Conservation (phyloP, 139 green algal genomes). For the Tetradesmus obliquus region DNA sequence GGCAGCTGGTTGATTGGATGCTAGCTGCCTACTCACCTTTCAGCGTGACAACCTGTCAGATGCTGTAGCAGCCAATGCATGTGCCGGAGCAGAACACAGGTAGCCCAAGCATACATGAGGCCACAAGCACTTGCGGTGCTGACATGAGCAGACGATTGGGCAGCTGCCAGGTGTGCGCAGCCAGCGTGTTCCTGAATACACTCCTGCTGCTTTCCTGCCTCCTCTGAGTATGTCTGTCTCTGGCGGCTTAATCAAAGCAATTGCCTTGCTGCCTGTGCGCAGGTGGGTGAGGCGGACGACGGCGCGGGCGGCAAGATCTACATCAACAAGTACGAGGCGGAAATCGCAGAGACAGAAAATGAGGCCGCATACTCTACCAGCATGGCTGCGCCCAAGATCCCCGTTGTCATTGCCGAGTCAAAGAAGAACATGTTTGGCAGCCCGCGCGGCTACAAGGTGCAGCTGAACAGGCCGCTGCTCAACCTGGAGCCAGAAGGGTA, state of each 20-base stretch:
- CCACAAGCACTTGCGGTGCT: no score
- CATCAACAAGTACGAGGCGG: constrained; percentile 40
- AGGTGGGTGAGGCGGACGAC: constrained; percentile 32
- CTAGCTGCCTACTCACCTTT: no score
- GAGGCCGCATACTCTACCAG: background rate
- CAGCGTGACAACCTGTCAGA: no score
- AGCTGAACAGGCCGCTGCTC: constrained; percentile 33
- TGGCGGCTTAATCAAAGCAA: no score
- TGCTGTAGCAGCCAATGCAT: no score
- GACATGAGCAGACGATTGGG: no score
- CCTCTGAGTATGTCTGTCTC: background rate
- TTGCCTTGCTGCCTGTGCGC: background rate
- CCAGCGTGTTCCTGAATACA: no score
- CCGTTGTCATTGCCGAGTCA: constrained; percentile 35
- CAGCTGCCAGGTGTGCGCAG: no score
- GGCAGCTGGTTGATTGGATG: background rate
- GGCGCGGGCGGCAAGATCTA: constrained; percentile 32
- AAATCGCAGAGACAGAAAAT: constrained; percentile 14
- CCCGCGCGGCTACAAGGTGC: constrained; percentile 41
- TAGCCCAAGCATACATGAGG: no score
- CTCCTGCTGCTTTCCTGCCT: no score
- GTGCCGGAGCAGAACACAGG: no score
- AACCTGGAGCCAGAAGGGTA: constrained; percentile 27
- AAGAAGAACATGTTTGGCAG: constrained; percentile 20
- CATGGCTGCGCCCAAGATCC: constrained; percentile 19